A percentile compares a stretch with the other conserved stretches of the same genome.
These are phyloP conservation scores for Chytriomyces sp. DNA, from an alignment of 192 early-diverging fungal genomes.

Conservation along the genomic window DNA sequence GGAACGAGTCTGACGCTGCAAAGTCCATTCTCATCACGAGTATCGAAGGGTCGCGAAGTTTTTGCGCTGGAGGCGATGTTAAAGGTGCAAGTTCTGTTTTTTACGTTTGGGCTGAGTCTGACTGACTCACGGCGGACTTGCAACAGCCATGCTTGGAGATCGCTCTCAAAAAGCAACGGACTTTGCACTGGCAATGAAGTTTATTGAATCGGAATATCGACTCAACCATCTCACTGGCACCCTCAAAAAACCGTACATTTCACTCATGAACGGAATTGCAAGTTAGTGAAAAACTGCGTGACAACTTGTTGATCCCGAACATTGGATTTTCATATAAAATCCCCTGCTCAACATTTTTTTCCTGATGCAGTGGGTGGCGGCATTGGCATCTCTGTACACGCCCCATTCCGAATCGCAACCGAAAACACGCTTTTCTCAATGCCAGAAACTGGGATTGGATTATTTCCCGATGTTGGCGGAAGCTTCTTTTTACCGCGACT, in stretches of 20 bases:
- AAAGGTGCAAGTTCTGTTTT: too few relatives aligned
- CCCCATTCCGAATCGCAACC: conserved; percentile 94
- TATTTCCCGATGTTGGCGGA: conserved; percentile 96
- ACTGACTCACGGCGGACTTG: conserved; percentile 10
- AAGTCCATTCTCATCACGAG: conserved; percentile 87
- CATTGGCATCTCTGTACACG: conserved; percentile 93
- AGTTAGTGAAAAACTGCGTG: conserved; percentile 33
- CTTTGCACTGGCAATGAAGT: conserved; percentile 62
- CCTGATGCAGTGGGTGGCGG: conserved; percentile 91
- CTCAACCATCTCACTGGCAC: conserved; percentile 93
- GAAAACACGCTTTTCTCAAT: conserved; percentile 96
- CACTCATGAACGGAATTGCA: conserved; percentile 78
- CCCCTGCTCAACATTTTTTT: too few relatives aligned
- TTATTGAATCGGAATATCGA: conserved; percentile 92
- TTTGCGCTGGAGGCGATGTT: conserved; percentile 85
- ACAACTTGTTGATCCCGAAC: background rate
- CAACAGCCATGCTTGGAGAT: conserved; percentile 23
- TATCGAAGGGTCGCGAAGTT: conserved; percentile 69
- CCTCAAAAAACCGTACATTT: conserved; percentile 83
- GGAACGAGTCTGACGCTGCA: conserved; percentile 84
- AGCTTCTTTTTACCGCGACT: conserved; percentile 92
- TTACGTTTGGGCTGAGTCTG: too few relatives aligned
- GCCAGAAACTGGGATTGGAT: conserved; percentile 96
- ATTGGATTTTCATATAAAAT: too few relatives aligned
- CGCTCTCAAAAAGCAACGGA: conserved; percentile 41